These are phyloP conservation scores for Mycena metata DNA, from an alignment of 768 basidiomycete species.

Conservation along the genomic window DNA sequence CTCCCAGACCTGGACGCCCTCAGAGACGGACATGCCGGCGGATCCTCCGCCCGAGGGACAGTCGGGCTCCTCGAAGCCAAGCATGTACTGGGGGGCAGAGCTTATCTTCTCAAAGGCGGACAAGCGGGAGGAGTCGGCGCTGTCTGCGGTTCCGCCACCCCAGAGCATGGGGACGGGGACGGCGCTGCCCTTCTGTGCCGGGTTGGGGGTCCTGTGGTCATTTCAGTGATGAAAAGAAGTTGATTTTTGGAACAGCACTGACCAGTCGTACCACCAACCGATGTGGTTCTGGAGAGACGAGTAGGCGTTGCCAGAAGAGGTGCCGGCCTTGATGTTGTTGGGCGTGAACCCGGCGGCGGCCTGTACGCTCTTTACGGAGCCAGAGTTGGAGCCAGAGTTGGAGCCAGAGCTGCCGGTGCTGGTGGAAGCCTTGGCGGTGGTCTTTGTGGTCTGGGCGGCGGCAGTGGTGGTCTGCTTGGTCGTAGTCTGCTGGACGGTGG, in stretches of 20 bases:
- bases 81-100: conserved; percentile 53
- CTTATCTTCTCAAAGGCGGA: conserved; percentile 52
- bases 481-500: conserved; percentile 2
- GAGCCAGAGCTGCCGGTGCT: conserved; percentile 8
- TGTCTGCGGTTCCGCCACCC: conserved; percentile 57
- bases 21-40: conserved; percentile 57
- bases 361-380: conserved; percentile 25
- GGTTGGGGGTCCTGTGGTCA: conserved; percentile 52
- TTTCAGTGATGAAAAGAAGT: too few species aligned
- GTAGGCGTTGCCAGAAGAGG: conserved; percentile 61
- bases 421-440: not conserved
- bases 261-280: conserved; percentile 68
- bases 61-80: conserved; percentile 64
- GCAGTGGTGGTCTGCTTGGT: conserved; percentile 5
- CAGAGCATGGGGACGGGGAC: conserved; percentile 63
- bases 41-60: conserved; percentile 60
- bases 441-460: not conserved
- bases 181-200: conserved; percentile 54
- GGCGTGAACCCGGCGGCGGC: conserved; percentile 50
- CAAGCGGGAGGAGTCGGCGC: conserved; percentile 55
- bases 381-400: not conserved
- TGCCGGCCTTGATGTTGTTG: conserved; percentile 61
- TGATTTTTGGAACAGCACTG: conserved; percentile 8
- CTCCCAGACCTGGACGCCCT: conserved; percentile 57
- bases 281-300: conserved; percentile 56